phyloP scores from a whole-genome alignment of 768 basidiomycete genomes.

The Agaricus blazei region DNA sequence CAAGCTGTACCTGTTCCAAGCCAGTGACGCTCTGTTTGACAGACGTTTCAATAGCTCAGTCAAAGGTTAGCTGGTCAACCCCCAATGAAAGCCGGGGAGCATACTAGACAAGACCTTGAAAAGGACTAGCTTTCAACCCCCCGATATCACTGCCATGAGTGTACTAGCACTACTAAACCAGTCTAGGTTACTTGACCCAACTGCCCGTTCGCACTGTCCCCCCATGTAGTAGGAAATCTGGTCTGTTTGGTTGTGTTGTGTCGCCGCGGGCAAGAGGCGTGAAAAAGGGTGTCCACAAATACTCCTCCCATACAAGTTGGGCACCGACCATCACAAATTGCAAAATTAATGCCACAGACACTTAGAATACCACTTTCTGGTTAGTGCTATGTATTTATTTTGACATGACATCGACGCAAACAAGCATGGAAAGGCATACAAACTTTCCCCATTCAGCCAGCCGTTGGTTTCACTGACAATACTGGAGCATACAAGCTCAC shows the following conservation, averaged over 20 bases:
- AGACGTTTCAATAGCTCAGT: conserved; percentile 28
- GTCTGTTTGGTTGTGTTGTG: neutral
- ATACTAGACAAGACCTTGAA: conserved; percentile 15
- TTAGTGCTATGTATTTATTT: too few relatives aligned
- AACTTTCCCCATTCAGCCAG: too few relatives aligned
- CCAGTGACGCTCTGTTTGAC: conserved; percentile 26
- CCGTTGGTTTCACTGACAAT: too few relatives aligned
- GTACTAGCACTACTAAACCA: neutral
- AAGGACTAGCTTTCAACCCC: conserved; percentile 1
- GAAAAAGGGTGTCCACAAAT: neutral
- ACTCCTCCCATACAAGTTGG: too few relatives aligned
- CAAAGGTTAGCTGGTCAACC: conserved; percentile 28
- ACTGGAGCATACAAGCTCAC: too few relatives aligned
- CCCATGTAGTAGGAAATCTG: neutral
- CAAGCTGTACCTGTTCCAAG: conserved; percentile 25
- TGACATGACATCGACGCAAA: too few relatives aligned
- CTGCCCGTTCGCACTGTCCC: neutral
- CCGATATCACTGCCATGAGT: neutral
- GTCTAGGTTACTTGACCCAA: neutral
- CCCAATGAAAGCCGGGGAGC: conserved; percentile 14
- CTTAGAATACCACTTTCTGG: too few relatives aligned
- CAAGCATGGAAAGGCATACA: too few relatives aligned
- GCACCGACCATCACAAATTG: too few relatives aligned
- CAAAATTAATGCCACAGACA: too few relatives aligned
- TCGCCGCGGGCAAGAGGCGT: neutral